A percentile compares a stretch with the other conserved stretches of the same genome.
Conservation (phyloP, 177 flowering plant species). For the Vitis hybrid region DNA sequence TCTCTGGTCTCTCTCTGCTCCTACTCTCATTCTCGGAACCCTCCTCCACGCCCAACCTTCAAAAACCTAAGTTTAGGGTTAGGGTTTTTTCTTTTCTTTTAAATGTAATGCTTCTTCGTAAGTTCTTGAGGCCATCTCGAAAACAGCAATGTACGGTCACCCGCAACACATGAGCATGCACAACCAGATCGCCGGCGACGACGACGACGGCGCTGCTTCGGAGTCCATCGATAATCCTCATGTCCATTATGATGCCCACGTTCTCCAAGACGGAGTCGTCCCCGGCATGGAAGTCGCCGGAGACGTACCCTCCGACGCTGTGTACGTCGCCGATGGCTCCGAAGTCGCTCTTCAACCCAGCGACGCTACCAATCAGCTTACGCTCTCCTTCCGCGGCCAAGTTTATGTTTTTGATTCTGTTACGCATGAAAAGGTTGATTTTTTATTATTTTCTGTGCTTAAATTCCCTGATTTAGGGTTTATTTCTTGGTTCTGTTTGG, state of each 20-base stretch:
- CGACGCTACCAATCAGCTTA: conserved; percentile 32
- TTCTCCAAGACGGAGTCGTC: conserved; percentile 16
- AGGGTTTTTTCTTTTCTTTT: conserved; percentile 7
- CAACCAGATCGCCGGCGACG: conserved; percentile 25
- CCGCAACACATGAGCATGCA: conserved; percentile 25
- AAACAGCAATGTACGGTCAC: conserved; percentile 26
- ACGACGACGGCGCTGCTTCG: conserved; percentile 23
- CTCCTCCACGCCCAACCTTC: too few species aligned
- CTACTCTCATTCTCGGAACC: too few species aligned
- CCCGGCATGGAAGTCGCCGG: conserved; percentile 23
- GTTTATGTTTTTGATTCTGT: conserved; percentile 36
- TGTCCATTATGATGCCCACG: conserved; percentile 25
- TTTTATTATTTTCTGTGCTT: not conserved
- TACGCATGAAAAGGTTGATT: conserved; percentile 34
- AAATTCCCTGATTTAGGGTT: conserved; percentile 13
- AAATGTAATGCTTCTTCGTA: conserved; percentile 22
- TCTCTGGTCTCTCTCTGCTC: too few species aligned
- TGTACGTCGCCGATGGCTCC: conserved; percentile 14
- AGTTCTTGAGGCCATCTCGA: not conserved
- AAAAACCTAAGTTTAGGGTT: conserved; percentile 13
- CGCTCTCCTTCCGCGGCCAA: conserved; percentile 38
- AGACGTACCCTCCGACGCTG: conserved; percentile 23
- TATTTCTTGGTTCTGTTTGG: not conserved
- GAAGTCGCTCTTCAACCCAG: conserved; percentile 19
- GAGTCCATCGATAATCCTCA: conserved; percentile 28